Conservation (phyloP, 2,329 filamentous ascomycete genomes). For the Cladosporium sp. region DNA sequence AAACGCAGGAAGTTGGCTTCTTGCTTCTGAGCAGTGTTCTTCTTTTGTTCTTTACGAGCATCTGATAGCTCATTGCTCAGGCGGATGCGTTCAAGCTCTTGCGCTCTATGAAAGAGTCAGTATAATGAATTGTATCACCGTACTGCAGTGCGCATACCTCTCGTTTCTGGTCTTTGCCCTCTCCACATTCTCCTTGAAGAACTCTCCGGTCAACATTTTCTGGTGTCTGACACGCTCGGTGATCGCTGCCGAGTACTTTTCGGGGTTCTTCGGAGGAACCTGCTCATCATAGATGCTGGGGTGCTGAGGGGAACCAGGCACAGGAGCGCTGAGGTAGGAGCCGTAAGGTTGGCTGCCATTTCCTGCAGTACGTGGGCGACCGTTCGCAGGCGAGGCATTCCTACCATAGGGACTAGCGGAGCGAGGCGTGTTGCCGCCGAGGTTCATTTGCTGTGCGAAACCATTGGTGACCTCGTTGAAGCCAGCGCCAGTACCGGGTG, state of each 20-base stretch:
- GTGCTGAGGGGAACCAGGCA: conserved; percentile 44
- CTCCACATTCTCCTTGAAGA: conserved; percentile 99
- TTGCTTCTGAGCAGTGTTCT: conserved; percentile 77
- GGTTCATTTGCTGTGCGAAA: conserved; percentile 90
- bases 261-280: conserved; percentile 74
- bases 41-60: conserved; percentile 75
- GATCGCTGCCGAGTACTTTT: conserved; percentile 83
- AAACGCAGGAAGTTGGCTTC: conserved; percentile 93
- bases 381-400: conserved; percentile 59
- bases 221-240: conserved; percentile 66
- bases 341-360: conserved; percentile 59
- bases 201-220: conserved; percentile 64
- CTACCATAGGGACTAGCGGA: conserved; percentile 63
- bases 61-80: conserved; percentile 71
- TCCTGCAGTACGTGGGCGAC: conserved; percentile 77
- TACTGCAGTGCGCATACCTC: conserved; percentile 55
- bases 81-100: conserved; percentile 84
- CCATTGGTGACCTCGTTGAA: conserved; percentile 83
- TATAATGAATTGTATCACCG: neutral
- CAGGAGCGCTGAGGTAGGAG: conserved; percentile 61
- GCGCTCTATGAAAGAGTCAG: conserved; percentile 60
- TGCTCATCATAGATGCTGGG: conserved; percentile 52
- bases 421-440: conserved; percentile 65
- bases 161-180: conserved; percentile 91
- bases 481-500: conserved; percentile 49